Base-by-base conservation (phyloP, 768 basidiomycete genomes). In the Brasilioporus rufonigricans region DNA sequence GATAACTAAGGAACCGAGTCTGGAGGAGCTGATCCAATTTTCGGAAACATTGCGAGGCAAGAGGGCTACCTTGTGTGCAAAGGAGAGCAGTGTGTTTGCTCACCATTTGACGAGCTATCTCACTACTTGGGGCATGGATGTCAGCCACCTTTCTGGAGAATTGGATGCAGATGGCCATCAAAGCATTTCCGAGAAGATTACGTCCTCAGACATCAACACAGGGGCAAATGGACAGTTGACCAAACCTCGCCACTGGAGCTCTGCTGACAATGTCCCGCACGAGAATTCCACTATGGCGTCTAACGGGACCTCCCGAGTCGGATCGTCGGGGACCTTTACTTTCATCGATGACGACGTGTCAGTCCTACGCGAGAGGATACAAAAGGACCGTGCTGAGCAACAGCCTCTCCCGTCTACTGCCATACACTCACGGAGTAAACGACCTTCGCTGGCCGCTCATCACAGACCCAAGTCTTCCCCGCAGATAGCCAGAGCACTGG, bases 101-200 rank as follows among this genome's bases (percentile, higher is more conserved):
- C 90, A 89, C 48, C 92, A 97, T 70, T 76, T 99, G 33, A 94
- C 94, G 24, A 89, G 89, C 61, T 97, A 96, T 71, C 79, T 99
- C 54, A 91, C 90, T 21, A 83, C 89, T 6, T 98, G 96, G 96
- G 94, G 95, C 13, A 82, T 98, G 86, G 92, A 96, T 63, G 86
- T 98, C 40, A 86, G 83, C 48, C 93, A 94, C 72, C 77, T 86
- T 41, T 84, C 86, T 9, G 76, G 81, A 2, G 84, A 86, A 48
- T 76, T 78, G 12, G 81, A 79, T 21, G 69, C 70, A 2, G 84
- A 89, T 48, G 68, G 64, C n/a, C 49, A 57, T 33, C 71, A 61
- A 35, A 26, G 29, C 39, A 12, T 52, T 26, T 47, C 38, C 24
- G 71, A 70, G 31, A 62, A 45, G 52, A 21, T 43, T 21, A 50